A percentile compares a stretch with the other conserved stretches of the same genome.
Evolutionary conservation across 139 green algal species (phyloP).

Genomic region (Parachlorella kessleri): DNA sequence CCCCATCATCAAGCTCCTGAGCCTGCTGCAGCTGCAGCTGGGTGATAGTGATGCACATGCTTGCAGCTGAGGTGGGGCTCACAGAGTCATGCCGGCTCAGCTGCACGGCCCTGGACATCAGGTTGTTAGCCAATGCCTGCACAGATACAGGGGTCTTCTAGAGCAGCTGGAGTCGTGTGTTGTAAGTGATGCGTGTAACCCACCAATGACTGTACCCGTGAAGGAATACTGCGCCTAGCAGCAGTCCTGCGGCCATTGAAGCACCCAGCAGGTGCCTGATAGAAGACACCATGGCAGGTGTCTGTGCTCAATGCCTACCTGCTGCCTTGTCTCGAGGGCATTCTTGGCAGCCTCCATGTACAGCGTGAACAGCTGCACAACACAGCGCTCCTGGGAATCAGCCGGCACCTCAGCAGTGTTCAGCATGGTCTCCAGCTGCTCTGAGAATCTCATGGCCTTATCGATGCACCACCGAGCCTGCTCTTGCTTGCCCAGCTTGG

Average conservation of each 20-base stretch:
- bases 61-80: not conserved
- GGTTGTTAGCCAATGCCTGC: conserved; percentile 31
- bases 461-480: conserved; percentile 6
- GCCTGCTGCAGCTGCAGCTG: conserved; percentile 29
- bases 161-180: not conserved
- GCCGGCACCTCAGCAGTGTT: not conserved
- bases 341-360: conserved; percentile 22
- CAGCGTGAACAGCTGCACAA: conserved; percentile 27
- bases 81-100: conserved; percentile 19
- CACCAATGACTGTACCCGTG: no score
- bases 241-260: no score
- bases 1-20: not conserved
- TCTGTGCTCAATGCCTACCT: conserved; percentile 12
- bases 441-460: conserved; percentile 12
- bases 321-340: conserved; percentile 1
- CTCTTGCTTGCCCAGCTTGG: not conserved
- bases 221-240: no score
- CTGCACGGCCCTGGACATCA: conserved; percentile 22
- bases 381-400: conserved; percentile 1
- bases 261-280: no score
- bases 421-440: conserved; percentile 20
- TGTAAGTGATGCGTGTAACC: not conserved
- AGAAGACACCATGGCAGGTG: no score
- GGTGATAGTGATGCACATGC: conserved; percentile 12
- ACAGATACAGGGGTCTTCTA: no score